Percentiles rank a stretch among this genome's conserved stretches.
These are phyloP conservation scores for Neoboletus brunneissimus DNA, from an alignment of 768 basidiomycete species.

Conservation along the genomic window DNA sequence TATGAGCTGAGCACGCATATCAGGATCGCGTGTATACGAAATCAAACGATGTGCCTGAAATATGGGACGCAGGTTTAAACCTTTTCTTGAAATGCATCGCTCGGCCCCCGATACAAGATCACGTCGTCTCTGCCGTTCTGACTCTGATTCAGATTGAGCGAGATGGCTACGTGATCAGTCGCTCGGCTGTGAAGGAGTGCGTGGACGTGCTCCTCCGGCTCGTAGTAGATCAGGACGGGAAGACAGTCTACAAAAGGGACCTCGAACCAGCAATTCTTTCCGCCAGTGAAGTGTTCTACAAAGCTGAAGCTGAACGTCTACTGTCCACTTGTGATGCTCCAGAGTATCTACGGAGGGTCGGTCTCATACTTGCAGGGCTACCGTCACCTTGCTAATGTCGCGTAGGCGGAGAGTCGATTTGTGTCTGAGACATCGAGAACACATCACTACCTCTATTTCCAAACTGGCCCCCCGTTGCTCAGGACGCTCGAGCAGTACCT, in stretches of 20 bases:
- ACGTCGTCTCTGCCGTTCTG: slow-evolving; percentile 78
- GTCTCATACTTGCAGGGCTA: slow-evolving; percentile 24
- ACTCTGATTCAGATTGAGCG: slow-evolving; percentile 88
- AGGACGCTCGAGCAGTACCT: slow-evolving; percentile 76
- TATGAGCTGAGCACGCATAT: slow-evolving; percentile 12
- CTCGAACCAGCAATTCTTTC: slow-evolving; percentile 79
- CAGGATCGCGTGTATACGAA: slow-evolving; percentile 92
- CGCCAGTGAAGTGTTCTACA: slow-evolving; percentile 79
- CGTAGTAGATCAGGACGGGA: slow-evolving; percentile 44
- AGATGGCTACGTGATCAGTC: slow-evolving; percentile 85
- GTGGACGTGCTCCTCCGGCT: slow-evolving; percentile 82
- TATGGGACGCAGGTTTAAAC: slow-evolving; percentile 75
- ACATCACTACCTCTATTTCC: slow-evolving; percentile 79
- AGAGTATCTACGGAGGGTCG: slow-evolving; percentile 76
- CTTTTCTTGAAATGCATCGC: slow-evolving; percentile 85
- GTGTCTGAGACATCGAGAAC: slow-evolving; percentile 80
- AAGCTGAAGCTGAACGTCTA: slow-evolving; percentile 65
- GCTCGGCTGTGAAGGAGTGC: slow-evolving; percentile 86
- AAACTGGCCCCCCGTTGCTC: slow-evolving; percentile 65
- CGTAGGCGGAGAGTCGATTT: slow-evolving; percentile 76
- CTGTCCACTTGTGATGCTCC: slow-evolving; percentile 75
- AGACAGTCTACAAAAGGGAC: slow-evolving; percentile 75
- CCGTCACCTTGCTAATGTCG: slow-evolving; percentile 10
- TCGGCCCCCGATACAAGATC: slow-evolving; percentile 74
- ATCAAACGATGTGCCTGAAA: slow-evolving; percentile 70